Evolutionary conservation across 1,139 yeast species (phyloP), one percentile per base, ranked within the genome.

Genomic region (Yamadazyma diddensiae): DNA sequence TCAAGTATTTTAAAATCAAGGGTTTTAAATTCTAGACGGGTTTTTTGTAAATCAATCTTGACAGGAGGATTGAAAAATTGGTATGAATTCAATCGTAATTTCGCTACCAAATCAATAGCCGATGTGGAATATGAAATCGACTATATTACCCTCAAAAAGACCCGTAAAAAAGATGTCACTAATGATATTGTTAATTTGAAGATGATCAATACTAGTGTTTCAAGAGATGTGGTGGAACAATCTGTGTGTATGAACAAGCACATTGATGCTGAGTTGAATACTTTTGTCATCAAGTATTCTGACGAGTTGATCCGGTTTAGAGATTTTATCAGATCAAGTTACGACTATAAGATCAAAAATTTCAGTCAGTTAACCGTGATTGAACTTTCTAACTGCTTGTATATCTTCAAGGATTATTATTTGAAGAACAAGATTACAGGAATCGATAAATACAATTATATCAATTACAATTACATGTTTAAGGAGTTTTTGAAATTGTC

Each of bases 51-150:
- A n/a, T n/a, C n/a, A n/a, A n/a, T n/a, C n/a, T n/a, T n/a, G n/a
- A n/a, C n/a, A n/a, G n/a, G n/a, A n/a, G n/a, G n/a, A n/a, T n/a
- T n/a, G n/a, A n/a, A n/a, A n/a, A n/a, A n/a, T n/a, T n/a, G n/a
- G n/a, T n/a, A n/a, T n/a, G n/a, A n/a, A n/a, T n/a, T n/a, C n/a
- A n/a, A n/a, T n/a, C n/a, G n/a, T n/a, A 24, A 29, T 17, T 27
- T 45, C 7, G 28, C 20, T 18, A 9, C 20, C 20, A 18, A 9
- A 24, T 15, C 24, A 22, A 17, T 35, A 31, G 10, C 20, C 20
- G 45, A 38, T 2, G 49, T 45, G 7, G 65, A 59, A 15, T 63
- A 60, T 37, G 71, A 65, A 26, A 61, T 65, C 36, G 71, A 65
- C 42, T 41, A 49, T 31, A 59, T 65, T 16, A 51, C 70, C 5